Percentiles rank a stretch among this genome's conserved stretches.
Conservation (phyloP, 1,284 basidiomycete genomes). For the Inonotus hispidus region DNA sequence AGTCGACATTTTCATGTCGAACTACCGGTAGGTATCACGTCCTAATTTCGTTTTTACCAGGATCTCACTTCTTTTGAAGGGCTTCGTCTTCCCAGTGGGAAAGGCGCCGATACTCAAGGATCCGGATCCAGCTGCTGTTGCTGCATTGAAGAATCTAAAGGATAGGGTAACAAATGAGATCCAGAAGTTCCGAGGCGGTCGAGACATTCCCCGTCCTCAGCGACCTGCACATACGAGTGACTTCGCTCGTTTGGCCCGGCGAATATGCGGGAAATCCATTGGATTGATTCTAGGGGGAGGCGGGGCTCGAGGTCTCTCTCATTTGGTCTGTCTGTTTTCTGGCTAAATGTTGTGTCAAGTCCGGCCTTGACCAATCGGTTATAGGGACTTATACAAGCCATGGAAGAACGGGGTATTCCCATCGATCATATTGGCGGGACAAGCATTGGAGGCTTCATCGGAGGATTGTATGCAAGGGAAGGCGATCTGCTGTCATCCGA, state of each 20-base stretch:
- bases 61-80: constrained; percentile 35
- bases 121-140: constrained; percentile 86
- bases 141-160: constrained; percentile 85
- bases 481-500: constrained; percentile 85
- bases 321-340: constrained; percentile 56
- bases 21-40: constrained; percentile 52
- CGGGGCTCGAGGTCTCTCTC: constrained; percentile 91
- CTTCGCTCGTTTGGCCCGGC: constrained; percentile 86
- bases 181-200: constrained; percentile 75
- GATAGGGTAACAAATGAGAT: constrained; percentile 88
- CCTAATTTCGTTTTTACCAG: not conserved
- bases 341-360: constrained; percentile 13
- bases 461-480: constrained; percentile 94
- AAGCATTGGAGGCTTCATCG: constrained; percentile 90
- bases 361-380: not conserved
- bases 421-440: constrained; percentile 89
- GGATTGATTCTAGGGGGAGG: constrained; percentile 95
- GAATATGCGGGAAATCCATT: constrained; percentile 90
- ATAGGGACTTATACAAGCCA: constrained; percentile 83
- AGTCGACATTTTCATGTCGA: constrained; percentile 91
- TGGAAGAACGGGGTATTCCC: constrained; percentile 90
- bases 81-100: constrained; percentile 58
- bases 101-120: constrained; percentile 44
- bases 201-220: constrained; percentile 67
- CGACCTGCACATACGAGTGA: constrained; percentile 82